Evolutionary conservation across 257 asterid species (phyloP).

Genomic region (Osmanthus fragrans): DNA sequence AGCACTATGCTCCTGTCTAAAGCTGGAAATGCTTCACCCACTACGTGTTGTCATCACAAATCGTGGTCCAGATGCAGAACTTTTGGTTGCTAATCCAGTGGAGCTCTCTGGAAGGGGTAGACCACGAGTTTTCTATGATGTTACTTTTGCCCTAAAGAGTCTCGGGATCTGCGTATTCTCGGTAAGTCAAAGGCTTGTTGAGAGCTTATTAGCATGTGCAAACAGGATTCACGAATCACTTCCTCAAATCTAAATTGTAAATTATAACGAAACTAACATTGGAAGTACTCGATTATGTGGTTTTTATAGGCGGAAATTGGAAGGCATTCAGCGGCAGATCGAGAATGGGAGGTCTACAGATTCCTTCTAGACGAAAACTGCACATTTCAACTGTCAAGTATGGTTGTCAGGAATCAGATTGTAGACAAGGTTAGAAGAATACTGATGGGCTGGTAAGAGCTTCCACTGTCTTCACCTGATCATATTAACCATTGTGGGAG

Average conservation of each 20-base stretch:
- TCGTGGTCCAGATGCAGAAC: conserved; percentile 86
- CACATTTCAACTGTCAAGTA: conserved; percentile 42
- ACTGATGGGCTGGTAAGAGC: conserved; percentile 81
- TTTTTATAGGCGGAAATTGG: conserved; percentile 76
- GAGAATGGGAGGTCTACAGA: conserved; percentile 84
- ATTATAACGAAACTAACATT: conserved; percentile 5
- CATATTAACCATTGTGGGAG: neutral
- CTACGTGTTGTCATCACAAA: conserved; percentile 66
- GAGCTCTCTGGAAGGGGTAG: conserved; percentile 88
- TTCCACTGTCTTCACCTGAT: conserved; percentile 7
- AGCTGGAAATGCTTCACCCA: conserved; percentile 80
- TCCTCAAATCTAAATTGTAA: neutral
- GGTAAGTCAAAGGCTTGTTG: conserved; percentile 40
- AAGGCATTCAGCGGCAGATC: conserved; percentile 59
- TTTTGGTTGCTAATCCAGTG: conserved; percentile 83
- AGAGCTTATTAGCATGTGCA: neutral
- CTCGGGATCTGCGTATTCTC: conserved; percentile 76
- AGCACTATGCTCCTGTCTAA: conserved; percentile 56
- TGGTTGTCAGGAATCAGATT: conserved; percentile 54
- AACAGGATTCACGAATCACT: neutral
- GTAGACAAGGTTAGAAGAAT: conserved; percentile 77
- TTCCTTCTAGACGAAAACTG: conserved; percentile 80
- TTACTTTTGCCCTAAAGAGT: conserved; percentile 62
- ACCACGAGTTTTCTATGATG: conserved; percentile 81
- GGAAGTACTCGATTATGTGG: neutral